Conservation (phyloP, 2,329 filamentous ascomycete genomes). For the Orbilia oligospora region DNA sequence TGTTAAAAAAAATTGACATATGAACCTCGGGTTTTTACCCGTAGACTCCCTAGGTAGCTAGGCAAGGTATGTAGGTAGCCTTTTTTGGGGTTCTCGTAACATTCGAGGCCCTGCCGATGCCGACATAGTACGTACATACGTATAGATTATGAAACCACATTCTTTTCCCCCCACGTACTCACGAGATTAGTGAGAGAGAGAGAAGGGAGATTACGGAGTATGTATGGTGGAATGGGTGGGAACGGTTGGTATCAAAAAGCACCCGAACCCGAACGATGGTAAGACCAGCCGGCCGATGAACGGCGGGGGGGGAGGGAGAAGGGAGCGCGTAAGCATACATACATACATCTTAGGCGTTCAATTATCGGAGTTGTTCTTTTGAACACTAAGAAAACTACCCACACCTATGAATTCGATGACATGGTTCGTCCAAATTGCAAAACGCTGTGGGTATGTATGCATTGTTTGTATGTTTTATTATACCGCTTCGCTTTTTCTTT, state of each 20-base stretch:
- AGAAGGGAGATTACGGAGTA: not conserved
- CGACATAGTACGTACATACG: too few species aligned
- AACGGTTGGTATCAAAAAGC: not conserved
- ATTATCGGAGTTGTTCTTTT: too few species aligned
- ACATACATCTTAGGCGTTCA: too few species aligned
- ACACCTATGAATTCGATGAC: not conserved
- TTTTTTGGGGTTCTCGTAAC: too few species aligned
- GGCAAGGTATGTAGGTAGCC: too few species aligned
- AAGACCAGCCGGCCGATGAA: slow-evolving; percentile 29
- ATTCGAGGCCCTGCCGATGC: not conserved
- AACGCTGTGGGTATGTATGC: not conserved
- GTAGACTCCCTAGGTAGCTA: not conserved
- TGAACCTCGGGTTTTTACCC: not conserved
- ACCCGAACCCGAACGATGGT: slow-evolving; percentile 26
- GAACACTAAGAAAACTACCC: not conserved
- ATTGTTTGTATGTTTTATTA: not conserved
- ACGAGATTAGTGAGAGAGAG: not conserved
- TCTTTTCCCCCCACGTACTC: slow-evolving; percentile 35
- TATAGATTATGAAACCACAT: too few species aligned
- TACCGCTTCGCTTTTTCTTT: not conserved
- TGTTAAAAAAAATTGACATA: too few species aligned
- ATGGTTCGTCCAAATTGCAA: slow-evolving; percentile 10
- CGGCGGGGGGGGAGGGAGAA: too few species aligned
- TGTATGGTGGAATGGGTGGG: too few species aligned
- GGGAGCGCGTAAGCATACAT: too few species aligned